These are phyloP conservation scores for Pholiota molesta DNA, from an alignment of 768 basidiomycete species.

Conservation along the genomic window DNA sequence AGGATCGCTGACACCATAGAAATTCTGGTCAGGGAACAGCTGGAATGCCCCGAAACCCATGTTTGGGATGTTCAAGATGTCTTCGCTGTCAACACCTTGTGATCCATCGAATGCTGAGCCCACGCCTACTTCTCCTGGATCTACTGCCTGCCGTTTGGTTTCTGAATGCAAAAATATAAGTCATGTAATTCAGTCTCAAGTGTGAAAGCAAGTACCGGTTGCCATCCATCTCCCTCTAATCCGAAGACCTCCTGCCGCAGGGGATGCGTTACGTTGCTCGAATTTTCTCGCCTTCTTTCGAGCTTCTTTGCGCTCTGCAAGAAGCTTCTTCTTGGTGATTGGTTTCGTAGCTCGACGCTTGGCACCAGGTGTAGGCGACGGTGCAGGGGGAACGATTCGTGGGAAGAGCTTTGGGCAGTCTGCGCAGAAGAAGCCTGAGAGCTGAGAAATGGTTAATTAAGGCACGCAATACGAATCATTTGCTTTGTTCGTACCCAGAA, in stretches of 20 bases:
- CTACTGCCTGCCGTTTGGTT: constrained; percentile 44
- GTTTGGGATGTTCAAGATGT: constrained; percentile 57
- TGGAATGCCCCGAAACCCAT: constrained; percentile 65
- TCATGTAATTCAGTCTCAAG: not conserved
- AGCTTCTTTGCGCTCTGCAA: constrained; percentile 50
- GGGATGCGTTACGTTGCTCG: constrained; percentile 30
- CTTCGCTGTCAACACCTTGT: constrained; percentile 68
- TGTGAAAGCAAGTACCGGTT: constrained; percentile 41
- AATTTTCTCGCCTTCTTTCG: constrained; percentile 46
- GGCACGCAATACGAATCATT: not conserved
- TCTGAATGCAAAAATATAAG: constrained; percentile 22
- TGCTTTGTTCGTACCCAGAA: constrained; percentile 49
- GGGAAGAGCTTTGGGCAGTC: constrained; percentile 60
- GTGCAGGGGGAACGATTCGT: constrained; percentile 33
- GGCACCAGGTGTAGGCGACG: constrained; percentile 42
- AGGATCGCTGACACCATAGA: constrained; percentile 51
- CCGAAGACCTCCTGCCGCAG: constrained; percentile 42
- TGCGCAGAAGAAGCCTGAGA: constrained; percentile 62
- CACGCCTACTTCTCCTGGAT: constrained; percentile 32
- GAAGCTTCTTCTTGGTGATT: constrained; percentile 48
- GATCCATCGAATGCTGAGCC: constrained; percentile 64
- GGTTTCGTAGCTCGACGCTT: constrained; percentile 42
- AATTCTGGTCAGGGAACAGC: constrained; percentile 70
- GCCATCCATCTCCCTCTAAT: constrained; percentile 66
- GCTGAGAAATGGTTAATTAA: constrained; percentile 22